Evolutionary conservation across 208 protist genomes (phyloP).

Genomic region (Kentomonas sorsogonicus): DNA sequence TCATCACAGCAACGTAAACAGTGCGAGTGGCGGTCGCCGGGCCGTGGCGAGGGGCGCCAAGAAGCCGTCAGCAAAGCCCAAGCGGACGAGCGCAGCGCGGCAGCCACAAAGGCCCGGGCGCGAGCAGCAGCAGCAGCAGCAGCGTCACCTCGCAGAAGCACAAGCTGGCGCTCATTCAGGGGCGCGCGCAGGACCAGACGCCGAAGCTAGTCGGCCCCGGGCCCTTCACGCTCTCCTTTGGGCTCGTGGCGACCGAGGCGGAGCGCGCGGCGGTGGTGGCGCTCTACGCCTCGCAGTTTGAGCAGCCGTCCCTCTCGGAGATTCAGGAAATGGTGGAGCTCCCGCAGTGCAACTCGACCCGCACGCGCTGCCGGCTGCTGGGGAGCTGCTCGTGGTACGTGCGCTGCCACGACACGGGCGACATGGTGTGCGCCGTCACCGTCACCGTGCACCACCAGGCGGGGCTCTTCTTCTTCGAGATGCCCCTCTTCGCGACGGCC

Average conservation of each 20-base stretch:
- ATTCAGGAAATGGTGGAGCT: constrained; percentile 62
- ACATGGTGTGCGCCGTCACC: constrained; percentile 75
- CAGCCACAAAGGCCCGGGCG: no score
- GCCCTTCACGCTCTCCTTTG: constrained; percentile 64
- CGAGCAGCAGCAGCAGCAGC: no score
- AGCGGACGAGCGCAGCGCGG: no score
- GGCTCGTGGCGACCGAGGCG: constrained; percentile 47
- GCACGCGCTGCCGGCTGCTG: constrained; percentile 57
- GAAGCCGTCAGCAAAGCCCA: no score
- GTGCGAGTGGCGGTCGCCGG: no score
- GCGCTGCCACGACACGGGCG: constrained; percentile 51
- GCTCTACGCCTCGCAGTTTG: constrained; percentile 80
- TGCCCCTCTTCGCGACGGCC: constrained; percentile 83
- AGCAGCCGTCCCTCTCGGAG: constrained; percentile 69
- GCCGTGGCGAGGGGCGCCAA: no score
- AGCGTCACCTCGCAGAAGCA: no score
- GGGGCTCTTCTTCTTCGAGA: constrained; percentile 87
- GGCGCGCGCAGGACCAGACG: constrained; percentile 80
- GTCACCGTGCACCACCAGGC: constrained; percentile 64
- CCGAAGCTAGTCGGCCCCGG: constrained; percentile 51
- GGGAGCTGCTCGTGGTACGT: constrained; percentile 80
- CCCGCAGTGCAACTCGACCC: constrained; percentile 60
- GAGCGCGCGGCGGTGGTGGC: constrained; percentile 62
- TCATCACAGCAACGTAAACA: no score
- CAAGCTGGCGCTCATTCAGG: no score